Base-by-base conservation (phyloP, 2,329 filamentous ascomycete species). In the Chalaropsis thielavioides region DNA sequence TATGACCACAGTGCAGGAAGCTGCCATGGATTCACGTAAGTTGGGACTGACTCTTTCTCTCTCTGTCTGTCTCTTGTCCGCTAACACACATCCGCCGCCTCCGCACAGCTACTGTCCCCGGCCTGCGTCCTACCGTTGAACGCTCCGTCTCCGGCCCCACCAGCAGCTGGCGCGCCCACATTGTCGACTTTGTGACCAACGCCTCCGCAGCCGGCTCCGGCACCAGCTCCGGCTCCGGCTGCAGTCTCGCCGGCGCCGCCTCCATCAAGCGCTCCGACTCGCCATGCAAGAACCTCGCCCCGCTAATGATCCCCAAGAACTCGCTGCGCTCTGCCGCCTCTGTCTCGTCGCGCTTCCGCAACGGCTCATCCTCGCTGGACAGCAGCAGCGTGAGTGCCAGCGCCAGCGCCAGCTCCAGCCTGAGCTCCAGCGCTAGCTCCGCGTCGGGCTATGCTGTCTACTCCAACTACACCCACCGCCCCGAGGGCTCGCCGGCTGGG, bases 1-100 rank as follows among this genome's bases (percentile, higher is more conserved):
- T 41, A 85, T 87, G 84, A 86, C 84, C 4, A 87, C 84, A 1
- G 84, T 87, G 15, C 83, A 87, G 68, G 85, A 87, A 71, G 74
- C 80, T 61, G 73, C 83, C 62, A 87, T 88, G 83, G 85, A 88
- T 74, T 88, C 85, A 70, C 85, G 85, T 88, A 77, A 76, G 85
- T 59, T 24, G 35, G 5, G 7, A 19, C 19, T 11, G 54, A 4
- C 6, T 60, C 4, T 49, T 27, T n/a, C 54, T 10, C 5, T 4
- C 10, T 38, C 17, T n/a, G 13, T n/a, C 49, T 15, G 13, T 58
- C 24, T 13, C 24, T 7, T 19, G 24, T 15, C 19, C 19, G 13
- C 54, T 64, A 62, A 64, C 46, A 68, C 19, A n/a, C 19, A 19
- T 11, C 46, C n/a, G n/a, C 46, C 44, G 8, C 31, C 6, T 56